Evolutionary conservation across 305 asterid species (phyloP).

Genomic region (Fraxinus baroniana): DNA sequence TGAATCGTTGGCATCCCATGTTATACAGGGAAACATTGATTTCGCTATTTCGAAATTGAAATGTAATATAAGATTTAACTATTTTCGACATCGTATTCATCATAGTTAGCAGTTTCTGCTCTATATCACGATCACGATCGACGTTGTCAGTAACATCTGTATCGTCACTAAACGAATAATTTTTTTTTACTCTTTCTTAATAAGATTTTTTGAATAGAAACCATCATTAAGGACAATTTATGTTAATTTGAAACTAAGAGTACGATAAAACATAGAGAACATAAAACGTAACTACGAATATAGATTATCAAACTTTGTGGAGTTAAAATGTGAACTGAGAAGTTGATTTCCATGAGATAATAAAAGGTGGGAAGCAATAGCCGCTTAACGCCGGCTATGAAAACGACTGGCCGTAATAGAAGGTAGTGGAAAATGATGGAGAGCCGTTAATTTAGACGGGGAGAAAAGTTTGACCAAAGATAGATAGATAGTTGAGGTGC

Average conservation of each 20-base stretch:
- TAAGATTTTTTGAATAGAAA: too few relatives aligned
- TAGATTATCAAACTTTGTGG: too few relatives aligned
- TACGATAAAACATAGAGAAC: too few relatives aligned
- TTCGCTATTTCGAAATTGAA: not conserved
- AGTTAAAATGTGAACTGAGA: not conserved
- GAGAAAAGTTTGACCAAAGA: slow-evolving; percentile 30
- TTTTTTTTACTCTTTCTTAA: too few relatives aligned
- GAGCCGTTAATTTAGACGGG: slow-evolving; percentile 33
- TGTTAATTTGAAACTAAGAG: too few relatives aligned
- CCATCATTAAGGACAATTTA: too few relatives aligned
- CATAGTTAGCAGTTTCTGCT: not conserved
- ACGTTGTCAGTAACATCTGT: too few relatives aligned
- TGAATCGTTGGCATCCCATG: not conserved
- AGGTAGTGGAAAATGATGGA: slow-evolving; percentile 13
- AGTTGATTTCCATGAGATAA: slow-evolving; percentile 29
- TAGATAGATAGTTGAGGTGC: slow-evolving; percentile 34
- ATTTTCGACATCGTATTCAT: not conserved
- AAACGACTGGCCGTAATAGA: slow-evolving; percentile 19
- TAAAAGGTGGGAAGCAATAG: slow-evolving; percentile 33
- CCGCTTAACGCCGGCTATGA: slow-evolving; percentile 46
- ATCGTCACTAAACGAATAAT: too few relatives aligned
- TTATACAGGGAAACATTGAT: not conserved
- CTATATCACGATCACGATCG: not conserved
- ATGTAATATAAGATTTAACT: too few relatives aligned
- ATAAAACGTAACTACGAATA: too few relatives aligned